Conservation (phyloP, 331 rosid genomes). For the Spiraea crenata region DNA sequence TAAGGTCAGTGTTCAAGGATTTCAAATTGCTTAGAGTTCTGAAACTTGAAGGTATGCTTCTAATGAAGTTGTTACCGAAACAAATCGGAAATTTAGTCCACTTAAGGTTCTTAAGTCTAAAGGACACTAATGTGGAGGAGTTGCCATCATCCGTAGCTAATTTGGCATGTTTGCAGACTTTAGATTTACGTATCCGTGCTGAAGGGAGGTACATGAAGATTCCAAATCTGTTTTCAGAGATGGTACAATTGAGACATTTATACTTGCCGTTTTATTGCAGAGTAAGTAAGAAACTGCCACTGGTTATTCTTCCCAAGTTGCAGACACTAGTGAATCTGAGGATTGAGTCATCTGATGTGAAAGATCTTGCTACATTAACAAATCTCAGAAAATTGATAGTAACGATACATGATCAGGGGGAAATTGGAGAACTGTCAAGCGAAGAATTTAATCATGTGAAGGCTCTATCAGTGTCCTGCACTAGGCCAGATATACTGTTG, state of each 20-base stretch:
- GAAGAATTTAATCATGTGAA: not conserved
- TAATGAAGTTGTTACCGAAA: too few relatives aligned
- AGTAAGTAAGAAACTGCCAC: constrained; percentile 7
- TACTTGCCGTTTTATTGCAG: constrained; percentile 32
- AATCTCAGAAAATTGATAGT: too few relatives aligned
- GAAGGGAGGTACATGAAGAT: constrained; percentile 16
- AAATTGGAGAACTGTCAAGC: not conserved
- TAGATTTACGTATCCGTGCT: constrained; percentile 43
- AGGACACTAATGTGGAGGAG: too few relatives aligned
- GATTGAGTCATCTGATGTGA: too few relatives aligned
- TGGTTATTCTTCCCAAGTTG: constrained; percentile 20
- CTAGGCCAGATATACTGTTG: not conserved
- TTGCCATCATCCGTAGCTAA: constrained; percentile 40
- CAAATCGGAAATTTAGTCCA: constrained; percentile 42
- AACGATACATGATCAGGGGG: rapidly evolving
- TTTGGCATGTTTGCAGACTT: constrained; percentile 38
- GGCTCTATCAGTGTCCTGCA: not conserved
- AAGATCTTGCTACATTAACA: too few relatives aligned
- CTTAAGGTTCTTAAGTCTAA: too few relatives aligned
- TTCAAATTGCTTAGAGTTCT: constrained; percentile 43
- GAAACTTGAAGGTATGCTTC: constrained; percentile 29
- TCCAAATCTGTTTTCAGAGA: constrained; percentile 33
- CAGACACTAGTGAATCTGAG: too few relatives aligned
- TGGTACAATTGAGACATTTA: constrained; percentile 46
- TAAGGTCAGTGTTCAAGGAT: not conserved